Evolutionary conservation across 228 moss, liverwort and hornwort genomes (phyloP).

Genomic region (Sphagnum magellanicum): DNA sequence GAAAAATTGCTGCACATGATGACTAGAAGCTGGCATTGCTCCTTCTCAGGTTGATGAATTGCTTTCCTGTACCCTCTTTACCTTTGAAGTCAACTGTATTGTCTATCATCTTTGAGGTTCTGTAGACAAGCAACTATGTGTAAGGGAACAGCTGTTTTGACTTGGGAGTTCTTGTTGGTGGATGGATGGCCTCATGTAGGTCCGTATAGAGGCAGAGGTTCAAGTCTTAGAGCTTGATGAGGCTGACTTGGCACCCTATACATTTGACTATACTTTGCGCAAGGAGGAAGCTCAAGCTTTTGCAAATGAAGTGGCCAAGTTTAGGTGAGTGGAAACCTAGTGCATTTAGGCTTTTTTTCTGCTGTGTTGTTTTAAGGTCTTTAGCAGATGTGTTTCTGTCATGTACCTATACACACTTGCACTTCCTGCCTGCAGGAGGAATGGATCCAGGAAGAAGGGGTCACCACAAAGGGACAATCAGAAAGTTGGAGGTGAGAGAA

Average conservation of each 20-base stretch:
- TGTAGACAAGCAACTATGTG: too few relatives aligned
- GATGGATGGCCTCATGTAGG: constrained; percentile 21
- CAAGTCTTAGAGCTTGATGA: constrained; percentile 76
- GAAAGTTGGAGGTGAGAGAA: constrained; percentile 15
- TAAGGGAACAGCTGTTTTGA: too few relatives aligned
- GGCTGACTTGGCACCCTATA: constrained; percentile 72
- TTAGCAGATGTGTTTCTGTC: too few relatives aligned
- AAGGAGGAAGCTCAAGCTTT: constrained; percentile 61
- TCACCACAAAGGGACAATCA: not conserved
- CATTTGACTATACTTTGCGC: constrained; percentile 65
- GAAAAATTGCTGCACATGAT: not conserved
- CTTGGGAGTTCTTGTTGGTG: too few relatives aligned
- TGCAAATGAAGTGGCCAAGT: constrained; percentile 67
- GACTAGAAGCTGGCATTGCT: not conserved
- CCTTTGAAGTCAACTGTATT: too few relatives aligned
- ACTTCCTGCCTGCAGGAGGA: too few relatives aligned
- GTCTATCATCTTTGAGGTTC: too few relatives aligned
- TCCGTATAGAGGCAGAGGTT: constrained; percentile 84
- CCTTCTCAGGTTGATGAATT: too few relatives aligned
- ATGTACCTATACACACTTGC: too few relatives aligned
- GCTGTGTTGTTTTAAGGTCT: not conserved
- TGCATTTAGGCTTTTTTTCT: not conserved
- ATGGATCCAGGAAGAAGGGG: too few relatives aligned
- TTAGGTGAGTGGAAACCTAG: constrained; percentile 23
- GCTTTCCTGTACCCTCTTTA: too few relatives aligned